Conservation (phyloP, 139 green algal species). For the Chlorokybus atmophyticus region DNA sequence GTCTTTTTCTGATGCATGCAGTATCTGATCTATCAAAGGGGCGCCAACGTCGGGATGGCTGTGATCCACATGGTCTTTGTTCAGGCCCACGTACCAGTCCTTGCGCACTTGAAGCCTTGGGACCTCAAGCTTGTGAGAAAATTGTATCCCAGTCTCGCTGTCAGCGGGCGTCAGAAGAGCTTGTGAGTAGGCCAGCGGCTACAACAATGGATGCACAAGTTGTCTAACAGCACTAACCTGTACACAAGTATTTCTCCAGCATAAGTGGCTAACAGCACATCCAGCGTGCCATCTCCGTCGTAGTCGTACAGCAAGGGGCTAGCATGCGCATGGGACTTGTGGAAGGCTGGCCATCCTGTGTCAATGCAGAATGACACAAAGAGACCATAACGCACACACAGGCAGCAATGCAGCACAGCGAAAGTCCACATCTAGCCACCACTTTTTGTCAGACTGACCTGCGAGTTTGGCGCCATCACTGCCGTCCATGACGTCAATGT, state of each 20-base stretch:
- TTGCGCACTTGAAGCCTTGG: slow-evolving; percentile 52
- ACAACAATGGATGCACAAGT: too few relatives aligned
- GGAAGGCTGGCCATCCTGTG: slow-evolving; percentile 59
- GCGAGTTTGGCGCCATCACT: slow-evolving; percentile 53
- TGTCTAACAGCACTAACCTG: slow-evolving; percentile 45
- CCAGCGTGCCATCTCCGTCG: slow-evolving; percentile 62
- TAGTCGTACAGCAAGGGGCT: slow-evolving; percentile 79
- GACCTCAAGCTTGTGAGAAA: slow-evolving; percentile 41
- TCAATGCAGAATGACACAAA: too few relatives aligned
- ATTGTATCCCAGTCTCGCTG: too few relatives aligned
- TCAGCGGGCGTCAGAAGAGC: too few relatives aligned
- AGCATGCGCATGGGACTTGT: slow-evolving; percentile 68
- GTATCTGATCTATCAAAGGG: background rate
- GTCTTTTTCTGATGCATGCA: too few relatives aligned
- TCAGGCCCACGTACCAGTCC: slow-evolving; percentile 77
- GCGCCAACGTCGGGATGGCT: slow-evolving; percentile 57
- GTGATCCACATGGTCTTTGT: slow-evolving; percentile 75
- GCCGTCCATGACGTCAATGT: slow-evolving; percentile 81
- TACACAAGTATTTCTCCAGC: slow-evolving; percentile 82
- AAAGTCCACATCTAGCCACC: too few relatives aligned
- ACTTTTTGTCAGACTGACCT: too few relatives aligned
- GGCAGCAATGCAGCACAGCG: too few relatives aligned
- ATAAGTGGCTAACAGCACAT: slow-evolving; percentile 81
- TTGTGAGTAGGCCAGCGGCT: too few relatives aligned
- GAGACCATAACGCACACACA: too few relatives aligned